phyloP scores from a whole-genome alignment of 139 green algal species.

The Chlorella vulgaris region DNA sequence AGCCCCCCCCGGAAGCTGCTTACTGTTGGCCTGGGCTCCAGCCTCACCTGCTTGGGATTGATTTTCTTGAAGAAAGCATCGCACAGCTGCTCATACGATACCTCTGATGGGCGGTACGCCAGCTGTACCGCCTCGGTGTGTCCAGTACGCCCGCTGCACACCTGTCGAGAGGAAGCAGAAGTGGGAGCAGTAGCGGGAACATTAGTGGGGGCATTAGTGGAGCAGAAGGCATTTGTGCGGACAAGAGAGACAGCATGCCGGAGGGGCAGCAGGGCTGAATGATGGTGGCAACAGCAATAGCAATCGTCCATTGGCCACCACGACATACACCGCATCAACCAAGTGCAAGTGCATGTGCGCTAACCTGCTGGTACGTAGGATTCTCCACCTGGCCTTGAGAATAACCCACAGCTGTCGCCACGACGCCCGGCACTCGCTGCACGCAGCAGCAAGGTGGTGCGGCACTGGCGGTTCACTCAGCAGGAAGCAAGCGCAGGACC shows the following conservation, averaged over 20 bases:
- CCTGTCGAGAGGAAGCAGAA: not conserved
- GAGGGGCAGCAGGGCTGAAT: too few relatives aligned
- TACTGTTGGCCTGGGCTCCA: too few relatives aligned
- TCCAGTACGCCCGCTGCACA: constrained; percentile 20
- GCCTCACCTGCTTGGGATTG: constrained; percentile 2
- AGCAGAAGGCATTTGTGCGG: not conserved
- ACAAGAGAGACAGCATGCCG: not conserved
- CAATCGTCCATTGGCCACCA: too few relatives aligned
- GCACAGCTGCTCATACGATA: constrained; percentile 18
- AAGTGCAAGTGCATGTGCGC: not conserved
- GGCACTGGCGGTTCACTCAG: not conserved
- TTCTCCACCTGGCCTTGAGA: not conserved
- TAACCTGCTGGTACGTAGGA: constrained; percentile 25
- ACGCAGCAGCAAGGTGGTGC: not conserved
- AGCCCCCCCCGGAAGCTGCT: too few relatives aligned
- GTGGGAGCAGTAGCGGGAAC: not conserved
- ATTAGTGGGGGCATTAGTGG: not conserved
- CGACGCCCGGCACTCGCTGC: constrained; percentile 54
- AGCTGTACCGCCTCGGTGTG: constrained; percentile 35
- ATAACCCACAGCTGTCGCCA: constrained; percentile 30
- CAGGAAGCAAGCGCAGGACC: not conserved
- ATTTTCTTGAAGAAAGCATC: constrained; percentile 18
- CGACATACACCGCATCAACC: too few relatives aligned
- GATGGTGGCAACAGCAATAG: too few relatives aligned
- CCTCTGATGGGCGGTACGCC: constrained; percentile 8